Conservation (phyloP, 208 protist genomes). For the Naegleria lovaniensis region DNA sequence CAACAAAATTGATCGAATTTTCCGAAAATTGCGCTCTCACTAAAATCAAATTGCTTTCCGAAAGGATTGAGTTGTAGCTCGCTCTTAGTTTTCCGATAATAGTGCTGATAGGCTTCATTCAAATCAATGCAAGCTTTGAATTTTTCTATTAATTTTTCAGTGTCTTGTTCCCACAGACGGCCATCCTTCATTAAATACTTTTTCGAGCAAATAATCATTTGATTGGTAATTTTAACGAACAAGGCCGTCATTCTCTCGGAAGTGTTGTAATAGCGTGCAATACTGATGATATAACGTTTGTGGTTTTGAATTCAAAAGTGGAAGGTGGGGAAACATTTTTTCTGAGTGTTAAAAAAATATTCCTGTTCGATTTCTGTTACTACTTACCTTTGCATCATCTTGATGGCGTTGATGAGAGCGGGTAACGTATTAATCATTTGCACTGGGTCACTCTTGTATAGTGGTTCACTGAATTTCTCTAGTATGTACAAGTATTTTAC, state of each 20-base stretch:
- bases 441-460: slow-evolving; percentile 53
- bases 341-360: background rate
- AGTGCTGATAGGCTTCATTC: slow-evolving; percentile 52
- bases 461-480: slow-evolving; percentile 55
- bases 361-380: background rate
- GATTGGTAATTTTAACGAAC: slow-evolving; percentile 71
- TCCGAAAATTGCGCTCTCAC: slow-evolving; percentile 59
- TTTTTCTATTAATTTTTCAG: slow-evolving; percentile 36
- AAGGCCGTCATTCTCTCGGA: slow-evolving; percentile 59
- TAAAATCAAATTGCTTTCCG: slow-evolving; percentile 62
- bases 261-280: slow-evolving; percentile 62
- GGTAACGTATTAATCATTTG: slow-evolving; percentile 47
- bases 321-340: background rate
- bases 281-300: slow-evolving; percentile 22
- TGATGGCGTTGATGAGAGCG: slow-evolving; percentile 50
- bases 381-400: slow-evolving; percentile 49
- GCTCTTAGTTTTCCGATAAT: slow-evolving; percentile 42
- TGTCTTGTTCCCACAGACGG: slow-evolving; percentile 48
- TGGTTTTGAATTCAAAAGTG: background rate
- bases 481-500: slow-evolving; percentile 62
- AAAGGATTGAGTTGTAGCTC: slow-evolving; percentile 42
- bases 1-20: slow-evolving; percentile 71
- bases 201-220: slow-evolving; percentile 64
- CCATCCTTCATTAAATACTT: slow-evolving; percentile 43
- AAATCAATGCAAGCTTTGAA: slow-evolving; percentile 54